phyloP scores from a whole-genome alignment of 23 red algal species.

The Gracilaria gracilis region DNA sequence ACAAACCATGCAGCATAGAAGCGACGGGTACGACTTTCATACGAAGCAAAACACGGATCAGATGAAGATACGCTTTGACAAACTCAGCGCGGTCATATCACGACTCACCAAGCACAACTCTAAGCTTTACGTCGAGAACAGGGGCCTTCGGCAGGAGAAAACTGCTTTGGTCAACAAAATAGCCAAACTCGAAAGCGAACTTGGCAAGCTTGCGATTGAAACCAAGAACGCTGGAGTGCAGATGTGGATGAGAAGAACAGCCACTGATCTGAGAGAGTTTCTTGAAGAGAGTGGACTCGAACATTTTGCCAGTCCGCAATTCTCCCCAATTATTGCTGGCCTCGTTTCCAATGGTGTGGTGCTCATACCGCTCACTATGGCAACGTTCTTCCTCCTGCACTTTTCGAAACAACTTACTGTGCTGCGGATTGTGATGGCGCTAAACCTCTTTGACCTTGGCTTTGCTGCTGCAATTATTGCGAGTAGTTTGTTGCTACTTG shows the following conservation, averaged over 20 bases:
- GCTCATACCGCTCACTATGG: slow-evolving; percentile 43
- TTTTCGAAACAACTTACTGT: slow-evolving; percentile 60
- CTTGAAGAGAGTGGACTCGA: slow-evolving; percentile 68
- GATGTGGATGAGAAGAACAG: slow-evolving; percentile 56
- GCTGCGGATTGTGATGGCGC: slow-evolving; percentile 52
- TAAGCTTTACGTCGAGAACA: slow-evolving; percentile 58
- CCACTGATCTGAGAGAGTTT: slow-evolving; percentile 56
- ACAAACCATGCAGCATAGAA: slow-evolving; percentile 48
- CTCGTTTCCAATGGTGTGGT: slow-evolving; percentile 64
- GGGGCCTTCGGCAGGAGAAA: slow-evolving; percentile 41
- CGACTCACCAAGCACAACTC: slow-evolving; percentile 48
- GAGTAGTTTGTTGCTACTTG: slow-evolving; percentile 38
- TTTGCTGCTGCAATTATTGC: slow-evolving; percentile 52
- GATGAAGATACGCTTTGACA: slow-evolving; percentile 60
- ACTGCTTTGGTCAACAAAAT: slow-evolving; percentile 56
- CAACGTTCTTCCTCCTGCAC: slow-evolving; percentile 46
- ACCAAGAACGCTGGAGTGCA: slow-evolving; percentile 38
- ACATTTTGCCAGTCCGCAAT: slow-evolving; percentile 58
- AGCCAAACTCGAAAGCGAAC: slow-evolving; percentile 48
- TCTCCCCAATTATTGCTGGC: slow-evolving; percentile 70
- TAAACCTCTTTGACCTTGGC: slow-evolving; percentile 69
- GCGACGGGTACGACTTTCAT: slow-evolving; percentile 53
- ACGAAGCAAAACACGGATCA: slow-evolving; percentile 29
- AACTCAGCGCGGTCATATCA: slow-evolving; percentile 47
- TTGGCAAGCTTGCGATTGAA: slow-evolving; percentile 27